A percentile compares a stretch with the other conserved stretches of the same genome.
Evolutionary conservation across 140 eudicot species (phyloP).

Genomic region (Flaveria floridana): DNA sequence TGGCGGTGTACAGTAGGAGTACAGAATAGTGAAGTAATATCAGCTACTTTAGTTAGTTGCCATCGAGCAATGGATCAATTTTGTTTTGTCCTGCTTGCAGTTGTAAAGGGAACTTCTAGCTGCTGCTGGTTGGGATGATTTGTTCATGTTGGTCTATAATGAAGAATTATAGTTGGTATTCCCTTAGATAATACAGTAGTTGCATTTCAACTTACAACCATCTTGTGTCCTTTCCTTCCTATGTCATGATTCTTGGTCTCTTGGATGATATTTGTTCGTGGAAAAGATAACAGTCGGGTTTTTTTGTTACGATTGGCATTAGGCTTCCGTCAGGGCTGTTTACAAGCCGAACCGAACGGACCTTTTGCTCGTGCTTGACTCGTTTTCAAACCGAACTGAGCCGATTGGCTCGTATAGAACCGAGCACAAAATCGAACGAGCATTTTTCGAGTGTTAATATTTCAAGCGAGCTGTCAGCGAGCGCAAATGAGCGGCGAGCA

Average conservation of each 20-base stretch:
- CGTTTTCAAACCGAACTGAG: no score
- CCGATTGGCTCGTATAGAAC: no score
- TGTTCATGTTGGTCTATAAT: constrained; percentile 23
- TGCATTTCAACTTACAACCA: neutral
- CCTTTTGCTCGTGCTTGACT: no score
- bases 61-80: constrained; percentile 47
- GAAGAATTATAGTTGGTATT: constrained; percentile 26
- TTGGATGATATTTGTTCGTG: neutral
- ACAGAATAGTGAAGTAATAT: constrained; percentile 52
- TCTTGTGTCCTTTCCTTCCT: neutral
- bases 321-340: neutral
- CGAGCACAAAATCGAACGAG: no score
- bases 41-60: constrained; percentile 29
- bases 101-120: constrained; percentile 46
- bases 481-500: no score
- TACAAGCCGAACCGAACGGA: no score
- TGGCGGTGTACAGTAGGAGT: constrained; percentile 50
- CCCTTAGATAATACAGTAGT: neutral
- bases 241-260: neutral
- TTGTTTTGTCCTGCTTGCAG: constrained; percentile 40
- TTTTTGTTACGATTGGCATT: neutral
- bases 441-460: no score
- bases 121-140: constrained; percentile 28
- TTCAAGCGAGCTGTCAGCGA: no score
- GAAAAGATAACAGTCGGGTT: neutral